Base-by-base conservation (phyloP, 2,329 filamentous ascomycete genomes). In the Eutypa lata region DNA sequence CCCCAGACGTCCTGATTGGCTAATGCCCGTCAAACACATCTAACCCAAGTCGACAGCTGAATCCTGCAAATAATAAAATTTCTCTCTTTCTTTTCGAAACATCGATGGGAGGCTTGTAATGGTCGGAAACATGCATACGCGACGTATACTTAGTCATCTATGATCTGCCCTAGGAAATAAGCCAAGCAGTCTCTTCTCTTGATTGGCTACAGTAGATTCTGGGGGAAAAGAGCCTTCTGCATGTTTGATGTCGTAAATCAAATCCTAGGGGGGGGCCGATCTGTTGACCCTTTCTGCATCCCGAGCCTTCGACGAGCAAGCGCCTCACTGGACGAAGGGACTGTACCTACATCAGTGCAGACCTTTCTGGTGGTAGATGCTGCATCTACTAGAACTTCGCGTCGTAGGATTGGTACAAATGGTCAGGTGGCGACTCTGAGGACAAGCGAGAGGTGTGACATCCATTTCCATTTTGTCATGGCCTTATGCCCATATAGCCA, bases 351-450 rank as follows among this genome's bases (percentile, higher is more conserved):
- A 22, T 19, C 18, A n/a, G 22, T 40, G 35, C 47, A 49, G 26
- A 42, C 37, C 22, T 24, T 16, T 18, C 48, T 14, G 26, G n/a
- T 24, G 38, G 24, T 26, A 11, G n/a, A 6, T 14, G 14, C 10
- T 42, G 18, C 26, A 53, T 37, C 42, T 55, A 46, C 51, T 60
- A 31, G 50, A 48, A 54, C 57, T 50, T 56, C 47, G 50, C 46
- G 37, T 54, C 46, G 51, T 52, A 58, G 49, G 48, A 49, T 44
- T 55, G 52, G 51, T 51, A 60, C 56, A 47, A 52, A 48, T 48
- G 52, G 57, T 58, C 56, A 60, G 51, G 60, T 62, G 58, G 58
- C 55, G 50, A 59, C 52, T 49, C 26, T 37, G 42, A 53, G 43
- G 51, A 52, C 43, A 28, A 44, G 46, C 49, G 49, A 54, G 42